Evolutionary conservation across 768 basidiomycete species (phyloP).

Genomic region (Xanthoconium stramineum): DNA sequence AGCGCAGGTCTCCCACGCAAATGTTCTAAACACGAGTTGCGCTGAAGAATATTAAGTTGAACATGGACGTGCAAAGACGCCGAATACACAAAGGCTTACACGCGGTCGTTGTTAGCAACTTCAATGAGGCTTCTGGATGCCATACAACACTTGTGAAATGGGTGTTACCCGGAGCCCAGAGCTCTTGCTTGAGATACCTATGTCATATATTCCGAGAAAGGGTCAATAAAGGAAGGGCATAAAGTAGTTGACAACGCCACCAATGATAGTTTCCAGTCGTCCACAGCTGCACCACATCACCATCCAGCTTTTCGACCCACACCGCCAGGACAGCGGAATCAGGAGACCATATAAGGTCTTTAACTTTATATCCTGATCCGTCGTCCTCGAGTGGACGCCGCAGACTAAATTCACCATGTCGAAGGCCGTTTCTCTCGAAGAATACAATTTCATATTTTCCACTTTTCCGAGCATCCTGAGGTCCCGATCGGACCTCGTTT

Average conservation of each 20-base stretch:
- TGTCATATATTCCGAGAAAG: background rate
- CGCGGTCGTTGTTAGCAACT: slow-evolving; percentile 61
- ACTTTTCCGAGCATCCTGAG: slow-evolving; percentile 61
- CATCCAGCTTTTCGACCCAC: slow-evolving; percentile 70
- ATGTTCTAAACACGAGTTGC: slow-evolving; percentile 55
- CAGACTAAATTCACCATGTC: slow-evolving; percentile 86
- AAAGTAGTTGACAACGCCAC: slow-evolving; percentile 34
- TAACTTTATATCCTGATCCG: slow-evolving; percentile 68
- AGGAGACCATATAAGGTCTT: slow-evolving; percentile 80
- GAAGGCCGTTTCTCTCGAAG: slow-evolving; percentile 91
- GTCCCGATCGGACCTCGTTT: slow-evolving; percentile 69
- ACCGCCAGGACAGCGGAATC: slow-evolving; percentile 84
- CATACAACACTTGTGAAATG: slow-evolving; percentile 76
- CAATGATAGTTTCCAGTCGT: slow-evolving; percentile 94
- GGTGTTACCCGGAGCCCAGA: slow-evolving; percentile 47
- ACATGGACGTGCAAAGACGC: background rate
- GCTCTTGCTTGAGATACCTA: slow-evolving; percentile 93
- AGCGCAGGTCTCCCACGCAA: slow-evolving; percentile 75
- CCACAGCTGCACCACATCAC: slow-evolving; percentile 91
- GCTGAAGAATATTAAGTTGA: slow-evolving; percentile 32
- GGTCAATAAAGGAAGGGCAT: slow-evolving; percentile 4
- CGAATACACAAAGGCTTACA: slow-evolving; percentile 41
- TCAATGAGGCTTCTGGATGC: slow-evolving; percentile 80
- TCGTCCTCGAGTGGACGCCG: slow-evolving; percentile 34
- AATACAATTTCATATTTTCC: slow-evolving; percentile 85